Evolutionary conservation across 768 basidiomycete genomes (phyloP).

Genomic region (Pleurotus sapidus): DNA sequence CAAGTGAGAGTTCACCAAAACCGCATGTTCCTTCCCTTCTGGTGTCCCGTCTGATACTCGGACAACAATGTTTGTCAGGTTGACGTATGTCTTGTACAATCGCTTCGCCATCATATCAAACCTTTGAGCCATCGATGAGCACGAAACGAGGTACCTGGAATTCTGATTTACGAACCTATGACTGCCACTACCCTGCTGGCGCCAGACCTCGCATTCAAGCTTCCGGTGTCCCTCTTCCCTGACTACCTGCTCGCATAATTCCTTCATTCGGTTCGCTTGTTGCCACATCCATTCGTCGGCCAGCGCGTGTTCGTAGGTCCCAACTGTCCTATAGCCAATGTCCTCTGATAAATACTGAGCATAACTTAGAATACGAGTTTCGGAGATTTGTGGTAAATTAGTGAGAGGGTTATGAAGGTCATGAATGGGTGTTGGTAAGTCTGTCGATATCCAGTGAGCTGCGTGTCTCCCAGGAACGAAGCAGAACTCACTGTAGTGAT

Average conservation of each 20-base stretch:
- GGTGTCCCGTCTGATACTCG: slow-evolving; percentile 79
- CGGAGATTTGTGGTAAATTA: slow-evolving; percentile 66
- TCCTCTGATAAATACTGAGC: slow-evolving; percentile 75
- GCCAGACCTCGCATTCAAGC: slow-evolving; percentile 90
- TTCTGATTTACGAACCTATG: slow-evolving; percentile 60
- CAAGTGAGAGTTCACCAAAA: slow-evolving; percentile 86
- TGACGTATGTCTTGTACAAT: slow-evolving; percentile 82
- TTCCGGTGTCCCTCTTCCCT: slow-evolving; percentile 43
- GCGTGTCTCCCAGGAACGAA: not conserved
- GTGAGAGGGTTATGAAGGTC: slow-evolving; percentile 60
- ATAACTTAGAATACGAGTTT: slow-evolving; percentile 60
- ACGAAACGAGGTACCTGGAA: not conserved
- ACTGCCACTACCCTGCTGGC: slow-evolving; percentile 83
- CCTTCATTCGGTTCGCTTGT: slow-evolving; percentile 59
- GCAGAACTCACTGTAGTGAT: slow-evolving; percentile 43
- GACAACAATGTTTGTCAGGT: slow-evolving; percentile 86
- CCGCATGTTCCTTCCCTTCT: slow-evolving; percentile 72
- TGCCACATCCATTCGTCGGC: slow-evolving; percentile 82
- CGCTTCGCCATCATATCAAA: slow-evolving; percentile 91
- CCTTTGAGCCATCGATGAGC: slow-evolving; percentile 30
- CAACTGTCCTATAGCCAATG: slow-evolving; percentile 90
- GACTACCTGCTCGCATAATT: slow-evolving; percentile 57
- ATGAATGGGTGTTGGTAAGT: slow-evolving; percentile 53
- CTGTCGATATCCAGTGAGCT: slow-evolving; percentile 26
- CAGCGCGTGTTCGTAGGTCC: slow-evolving; percentile 82